Conservation (phyloP, 352 stramenopile species). For the Phytopythium mirpurense region DNA sequence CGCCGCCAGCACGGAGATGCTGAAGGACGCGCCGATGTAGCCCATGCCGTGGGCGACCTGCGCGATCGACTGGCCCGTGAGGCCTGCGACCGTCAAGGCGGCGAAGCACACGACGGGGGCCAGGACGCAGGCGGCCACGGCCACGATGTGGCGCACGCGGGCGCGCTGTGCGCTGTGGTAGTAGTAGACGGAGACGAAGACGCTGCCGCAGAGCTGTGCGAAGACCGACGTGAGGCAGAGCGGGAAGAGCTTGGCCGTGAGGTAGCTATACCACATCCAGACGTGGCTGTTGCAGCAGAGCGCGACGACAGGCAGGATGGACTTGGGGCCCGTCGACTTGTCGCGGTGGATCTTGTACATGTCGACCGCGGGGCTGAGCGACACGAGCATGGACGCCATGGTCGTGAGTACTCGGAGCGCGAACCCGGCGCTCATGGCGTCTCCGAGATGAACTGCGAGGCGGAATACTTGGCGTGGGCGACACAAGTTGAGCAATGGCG, state of each 20-base stretch:
- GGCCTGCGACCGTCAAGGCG: not conserved
- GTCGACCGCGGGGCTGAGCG: constrained; percentile 14
- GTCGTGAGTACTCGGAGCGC: constrained; percentile 12
- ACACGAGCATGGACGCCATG: constrained; percentile 21
- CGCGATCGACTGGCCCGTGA: not conserved
- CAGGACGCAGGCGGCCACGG: not conserved
- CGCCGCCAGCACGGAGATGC: not conserved
- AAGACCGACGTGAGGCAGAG: constrained; percentile 23
- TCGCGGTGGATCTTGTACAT: constrained; percentile 24
- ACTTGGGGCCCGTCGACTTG: constrained; percentile 22
- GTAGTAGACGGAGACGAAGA: constrained; percentile 25
- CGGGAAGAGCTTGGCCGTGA: constrained; percentile 20
- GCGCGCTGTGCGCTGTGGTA: constrained; percentile 15
- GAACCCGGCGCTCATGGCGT: not conserved
- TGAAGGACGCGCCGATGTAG: constrained; percentile 1
- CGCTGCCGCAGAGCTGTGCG: constrained; percentile 15
- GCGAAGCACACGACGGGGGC: not conserved
- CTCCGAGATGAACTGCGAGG: not conserved
- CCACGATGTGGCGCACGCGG: constrained; percentile 14
- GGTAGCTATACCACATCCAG: constrained; percentile 22
- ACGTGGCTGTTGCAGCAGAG: constrained; percentile 26
- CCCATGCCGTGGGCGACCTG: constrained; percentile 1
- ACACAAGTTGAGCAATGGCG: constrained; percentile 5
- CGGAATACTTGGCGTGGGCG: no score
- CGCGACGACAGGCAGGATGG: constrained; percentile 22